phyloP scores from a whole-genome alignment of 179 eudicot genomes.

The Heliamphora pulchella region DNA sequence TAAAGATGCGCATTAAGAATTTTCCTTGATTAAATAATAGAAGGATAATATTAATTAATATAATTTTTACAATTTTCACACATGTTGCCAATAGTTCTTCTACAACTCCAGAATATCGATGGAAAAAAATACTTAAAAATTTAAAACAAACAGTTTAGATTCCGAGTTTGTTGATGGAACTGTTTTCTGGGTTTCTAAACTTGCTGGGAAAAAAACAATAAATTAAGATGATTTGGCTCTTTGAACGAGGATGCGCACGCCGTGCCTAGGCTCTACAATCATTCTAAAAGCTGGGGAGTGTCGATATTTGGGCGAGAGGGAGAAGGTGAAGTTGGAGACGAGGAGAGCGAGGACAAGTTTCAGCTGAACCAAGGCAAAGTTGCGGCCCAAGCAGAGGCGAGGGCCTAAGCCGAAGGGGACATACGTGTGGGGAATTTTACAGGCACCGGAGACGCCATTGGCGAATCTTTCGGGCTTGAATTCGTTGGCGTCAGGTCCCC shows the following conservation, averaged over 20 bases:
- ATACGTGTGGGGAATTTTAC: slow-evolving; percentile 50
- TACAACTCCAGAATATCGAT: too few species aligned
- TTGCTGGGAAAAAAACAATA: neutral
- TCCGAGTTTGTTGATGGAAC: too few species aligned
- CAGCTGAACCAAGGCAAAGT: slow-evolving; percentile 50
- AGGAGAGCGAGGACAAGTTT: slow-evolving; percentile 42
- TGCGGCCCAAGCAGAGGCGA: slow-evolving; percentile 51
- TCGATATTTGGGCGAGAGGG: slow-evolving; percentile 45
- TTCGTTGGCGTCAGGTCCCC: slow-evolving; percentile 52
- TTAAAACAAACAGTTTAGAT: too few species aligned
- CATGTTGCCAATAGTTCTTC: too few species aligned
- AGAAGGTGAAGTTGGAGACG: slow-evolving; percentile 45
- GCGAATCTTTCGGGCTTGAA: slow-evolving; percentile 63
- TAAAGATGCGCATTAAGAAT: too few species aligned
- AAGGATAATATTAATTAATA: too few species aligned
- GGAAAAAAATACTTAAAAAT: too few species aligned
- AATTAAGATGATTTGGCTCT: slow-evolving; percentile 14
- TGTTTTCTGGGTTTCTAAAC: too few species aligned
- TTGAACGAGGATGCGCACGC: slow-evolving; percentile 37
- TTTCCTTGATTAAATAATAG: too few species aligned
- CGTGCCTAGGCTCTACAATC: slow-evolving; percentile 58
- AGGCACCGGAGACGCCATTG: slow-evolving; percentile 46
- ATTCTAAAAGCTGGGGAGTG: slow-evolving; percentile 58
- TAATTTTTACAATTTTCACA: too few species aligned
- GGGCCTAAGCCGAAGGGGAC: slow-evolving; percentile 58